Evolutionary conservation across 2,329 filamentous ascomycete species (phyloP).

Genomic region (Coniella vitis): DNA sequence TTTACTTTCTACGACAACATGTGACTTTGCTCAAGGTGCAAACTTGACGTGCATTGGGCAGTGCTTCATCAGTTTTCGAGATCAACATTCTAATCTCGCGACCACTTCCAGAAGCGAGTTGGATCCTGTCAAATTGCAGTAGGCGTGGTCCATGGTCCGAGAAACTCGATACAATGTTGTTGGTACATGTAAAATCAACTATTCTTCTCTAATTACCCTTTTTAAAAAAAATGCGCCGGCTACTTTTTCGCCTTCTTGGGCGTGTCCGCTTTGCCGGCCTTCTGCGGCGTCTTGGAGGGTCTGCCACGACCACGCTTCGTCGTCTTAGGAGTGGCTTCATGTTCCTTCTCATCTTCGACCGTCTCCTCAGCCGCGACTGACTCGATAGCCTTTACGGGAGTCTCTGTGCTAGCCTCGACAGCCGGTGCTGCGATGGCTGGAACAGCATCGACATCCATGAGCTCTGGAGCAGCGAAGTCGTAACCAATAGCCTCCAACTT

Average conservation of each 20-base stretch:
- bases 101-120: too few species aligned
- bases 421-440: constrained; percentile 27
- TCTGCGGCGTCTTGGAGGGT: constrained; percentile 15
- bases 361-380: constrained; percentile 28
- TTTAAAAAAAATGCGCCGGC: constrained; percentile 20
- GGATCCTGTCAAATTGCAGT: too few species aligned
- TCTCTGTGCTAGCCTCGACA: constrained; percentile 33
- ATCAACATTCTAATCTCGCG: too few species aligned
- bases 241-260: constrained; percentile 27
- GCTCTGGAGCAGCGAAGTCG: constrained; percentile 65
- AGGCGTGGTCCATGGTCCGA: too few species aligned
- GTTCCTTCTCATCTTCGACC: constrained; percentile 28
- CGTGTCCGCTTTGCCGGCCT: constrained; percentile 24
- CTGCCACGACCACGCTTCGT: constrained; percentile 18
- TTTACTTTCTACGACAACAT: not conserved
- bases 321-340: constrained; percentile 19
- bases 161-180: too few species aligned
- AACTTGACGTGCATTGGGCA: too few species aligned
- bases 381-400: constrained; percentile 16
- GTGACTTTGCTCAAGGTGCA: too few species aligned
- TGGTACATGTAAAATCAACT: too few species aligned
- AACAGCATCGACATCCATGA: constrained; percentile 48
- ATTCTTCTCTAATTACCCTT: not conserved
- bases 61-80: too few species aligned
- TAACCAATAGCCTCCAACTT: constrained; percentile 79